Percentiles rank a stretch among this genome's conserved stretches.
Evolutionary conservation across 2,329 filamentous ascomycete species (phyloP).

Genomic region (Alternaria tenuissima): DNA sequence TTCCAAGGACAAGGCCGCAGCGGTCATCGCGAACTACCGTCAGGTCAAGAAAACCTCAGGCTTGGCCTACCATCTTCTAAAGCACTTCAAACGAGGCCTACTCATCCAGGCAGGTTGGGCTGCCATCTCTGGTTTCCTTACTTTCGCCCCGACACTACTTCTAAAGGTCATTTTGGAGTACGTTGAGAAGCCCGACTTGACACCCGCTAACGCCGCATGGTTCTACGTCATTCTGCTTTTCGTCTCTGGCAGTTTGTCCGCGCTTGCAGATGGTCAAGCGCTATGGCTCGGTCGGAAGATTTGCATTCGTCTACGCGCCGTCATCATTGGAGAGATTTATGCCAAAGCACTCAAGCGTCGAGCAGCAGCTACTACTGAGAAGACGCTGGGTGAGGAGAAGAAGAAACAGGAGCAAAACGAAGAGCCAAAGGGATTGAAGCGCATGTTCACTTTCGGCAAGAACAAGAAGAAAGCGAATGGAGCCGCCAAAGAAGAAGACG

Average conservation of each 20-base stretch:
- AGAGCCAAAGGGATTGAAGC: constrained; percentile 54
- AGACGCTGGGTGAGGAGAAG: constrained; percentile 69
- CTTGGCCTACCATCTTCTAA: constrained; percentile 80
- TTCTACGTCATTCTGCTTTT: constrained; percentile 93
- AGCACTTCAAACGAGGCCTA: constrained; percentile 81
- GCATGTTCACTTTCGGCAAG: constrained; percentile 64
- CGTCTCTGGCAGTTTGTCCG: constrained; percentile 80
- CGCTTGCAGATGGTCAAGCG: constrained; percentile 83
- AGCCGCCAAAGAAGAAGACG: constrained; percentile 48
- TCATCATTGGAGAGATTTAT: constrained; percentile 97
- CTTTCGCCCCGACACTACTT: constrained; percentile 89
- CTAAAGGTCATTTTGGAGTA: constrained; percentile 92
- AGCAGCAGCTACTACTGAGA: constrained; percentile 78
- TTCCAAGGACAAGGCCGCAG: constrained; percentile 85
- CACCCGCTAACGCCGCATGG: constrained; percentile 90
- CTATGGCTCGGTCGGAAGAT: constrained; percentile 95
- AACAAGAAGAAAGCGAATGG: constrained; percentile 60
- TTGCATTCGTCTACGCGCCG: constrained; percentile 89
- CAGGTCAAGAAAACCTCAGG: constrained; percentile 82
- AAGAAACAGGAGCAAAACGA: constrained; percentile 52
- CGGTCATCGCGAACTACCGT: constrained; percentile 82
- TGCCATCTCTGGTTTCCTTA: constrained; percentile 79
- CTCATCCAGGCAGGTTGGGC: constrained; percentile 83
- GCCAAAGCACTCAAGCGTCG: constrained; percentile 93
- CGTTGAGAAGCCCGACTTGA: constrained; percentile 80